A percentile compares a stretch with the other conserved stretches of the same genome.
These are phyloP conservation scores for Ophiostoma perfectum DNA, from an alignment of 2,329 filamentous ascomycete species.

Conservation along the genomic window DNA sequence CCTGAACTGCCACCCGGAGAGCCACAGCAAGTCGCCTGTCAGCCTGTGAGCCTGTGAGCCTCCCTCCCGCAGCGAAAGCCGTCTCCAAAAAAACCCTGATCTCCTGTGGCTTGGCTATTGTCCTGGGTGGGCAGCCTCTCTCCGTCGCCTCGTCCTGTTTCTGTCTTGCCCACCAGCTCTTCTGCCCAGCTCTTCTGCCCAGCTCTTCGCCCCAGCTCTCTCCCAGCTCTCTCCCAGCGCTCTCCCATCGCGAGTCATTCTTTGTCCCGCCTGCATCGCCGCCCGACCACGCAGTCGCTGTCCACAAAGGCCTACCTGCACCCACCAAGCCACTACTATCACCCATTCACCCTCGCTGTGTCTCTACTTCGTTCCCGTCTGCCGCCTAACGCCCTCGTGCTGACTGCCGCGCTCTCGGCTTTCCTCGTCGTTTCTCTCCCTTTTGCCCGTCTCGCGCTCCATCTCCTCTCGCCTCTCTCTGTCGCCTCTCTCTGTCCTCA, in stretches of 20 bases:
- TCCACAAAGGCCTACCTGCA: not conserved
- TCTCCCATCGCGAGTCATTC: not conserved
- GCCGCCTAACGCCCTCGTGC: too few species aligned
- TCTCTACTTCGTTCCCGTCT: not conserved
- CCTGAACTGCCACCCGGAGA: not conserved
- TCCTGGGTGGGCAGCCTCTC: not conserved
- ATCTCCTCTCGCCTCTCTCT: not conserved
- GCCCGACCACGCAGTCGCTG: not conserved
- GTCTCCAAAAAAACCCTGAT: conserved; percentile 1
- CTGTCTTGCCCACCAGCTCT: not conserved
- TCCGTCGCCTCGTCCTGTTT: not conserved
- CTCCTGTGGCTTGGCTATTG: not conserved
- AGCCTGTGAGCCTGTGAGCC: not conserved
- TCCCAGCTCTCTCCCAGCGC: not conserved
- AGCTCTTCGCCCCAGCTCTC: too few species aligned
- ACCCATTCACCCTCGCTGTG: not conserved
- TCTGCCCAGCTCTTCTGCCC: too few species aligned
- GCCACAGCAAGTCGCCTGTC: too few species aligned
- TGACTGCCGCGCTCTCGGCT: too few species aligned
- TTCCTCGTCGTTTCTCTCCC: too few species aligned
- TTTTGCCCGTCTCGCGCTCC: not conserved
- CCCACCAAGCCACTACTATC: not conserved
- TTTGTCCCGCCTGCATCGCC: not conserved
- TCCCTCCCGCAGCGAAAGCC: not conserved
- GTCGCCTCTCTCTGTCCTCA: not conserved